Evolutionary conservation across 495 filamentous ascomycete species (phyloP), one percentile per base, ranked within the genome.

Genomic region (Penicillium tannophilum): DNA sequence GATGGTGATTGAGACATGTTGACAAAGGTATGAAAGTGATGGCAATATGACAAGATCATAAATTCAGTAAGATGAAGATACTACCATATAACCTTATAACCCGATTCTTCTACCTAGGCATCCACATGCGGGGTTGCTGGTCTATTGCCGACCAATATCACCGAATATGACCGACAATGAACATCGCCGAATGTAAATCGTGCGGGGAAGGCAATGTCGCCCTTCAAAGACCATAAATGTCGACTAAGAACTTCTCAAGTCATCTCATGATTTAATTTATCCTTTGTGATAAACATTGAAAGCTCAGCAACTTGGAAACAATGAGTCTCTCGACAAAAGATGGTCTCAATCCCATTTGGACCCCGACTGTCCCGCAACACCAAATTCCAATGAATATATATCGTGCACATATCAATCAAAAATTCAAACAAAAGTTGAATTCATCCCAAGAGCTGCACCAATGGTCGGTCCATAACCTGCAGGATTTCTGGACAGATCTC

Each of bases 331-430:
- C 28, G 6, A 28, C 4, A 28, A 5, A 4, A 28, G 28, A 28
- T 4, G 28, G 4, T 4, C 28, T 28, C 28, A 28, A 4, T 28
- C 61, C 61, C 10, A 58, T 64, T 30, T 64, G 62, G 62, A 54
- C 33, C 7, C 62, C 62, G n/a, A 39, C 28, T 0, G 26, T 39
- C 8, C 62, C 62, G 14, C 58, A 46, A 26, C 23, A 58, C 9
- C 42, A 61, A 31, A 64, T 64, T 14, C 62, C 62, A 12, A 64
- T 67, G 52, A 63, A 67, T 44, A 56, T 61, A 28, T 67, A 64
- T 23, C 64, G 64, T n/a, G 55, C 43, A 17, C 59, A 64, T 55
- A 46, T 67, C 52, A 67, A 67, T 50, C 49, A 45, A 35, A 60
- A 63, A 11, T 63, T 64, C 54, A 56, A 57, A n/a, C 54, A 57